Evolutionary conservation across 2,329 filamentous ascomycete species (phyloP).

Genomic region (Pseudogymnoascus sp.): DNA sequence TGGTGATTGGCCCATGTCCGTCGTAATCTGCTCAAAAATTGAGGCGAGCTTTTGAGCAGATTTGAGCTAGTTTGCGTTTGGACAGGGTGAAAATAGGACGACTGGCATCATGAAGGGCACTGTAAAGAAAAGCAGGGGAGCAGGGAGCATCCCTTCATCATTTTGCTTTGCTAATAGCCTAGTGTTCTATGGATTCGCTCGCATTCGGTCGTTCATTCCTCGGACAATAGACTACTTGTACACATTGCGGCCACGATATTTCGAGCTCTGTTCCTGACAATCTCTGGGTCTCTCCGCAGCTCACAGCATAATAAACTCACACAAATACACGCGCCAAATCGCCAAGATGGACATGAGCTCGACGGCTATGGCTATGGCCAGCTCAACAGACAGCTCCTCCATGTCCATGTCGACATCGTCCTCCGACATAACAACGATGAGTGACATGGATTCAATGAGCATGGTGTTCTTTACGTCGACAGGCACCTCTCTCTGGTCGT

Average conservation of each 20-base stretch:
- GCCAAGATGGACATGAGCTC: neutral
- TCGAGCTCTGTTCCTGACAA: neutral
- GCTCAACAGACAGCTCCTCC: neutral
- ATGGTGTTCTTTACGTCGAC: slow-evolving; percentile 55
- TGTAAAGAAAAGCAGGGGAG: neutral
- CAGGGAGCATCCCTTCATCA: neutral
- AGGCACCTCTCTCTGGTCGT: slow-evolving; percentile 53
- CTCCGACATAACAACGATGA: slow-evolving; percentile 6
- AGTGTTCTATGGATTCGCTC: neutral
- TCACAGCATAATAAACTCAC: neutral
- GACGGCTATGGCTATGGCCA: slow-evolving; percentile 4
- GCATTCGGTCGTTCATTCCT: neutral
- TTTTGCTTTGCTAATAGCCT: neutral
- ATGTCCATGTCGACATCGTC: neutral
- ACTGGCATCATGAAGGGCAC: neutral
- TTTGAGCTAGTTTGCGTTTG: neutral
- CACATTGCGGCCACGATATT: neutral
- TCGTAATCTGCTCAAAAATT: neutral
- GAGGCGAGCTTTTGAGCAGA: neutral
- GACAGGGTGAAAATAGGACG: neutral
- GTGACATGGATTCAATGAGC: slow-evolving; percentile 29
- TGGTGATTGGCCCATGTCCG: neutral
- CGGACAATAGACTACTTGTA: neutral
- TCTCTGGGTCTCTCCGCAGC: neutral
- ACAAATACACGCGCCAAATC: neutral